phyloP scores from a whole-genome alignment of 352 stramenopile species.

The Phytophthora idaei region DNA sequence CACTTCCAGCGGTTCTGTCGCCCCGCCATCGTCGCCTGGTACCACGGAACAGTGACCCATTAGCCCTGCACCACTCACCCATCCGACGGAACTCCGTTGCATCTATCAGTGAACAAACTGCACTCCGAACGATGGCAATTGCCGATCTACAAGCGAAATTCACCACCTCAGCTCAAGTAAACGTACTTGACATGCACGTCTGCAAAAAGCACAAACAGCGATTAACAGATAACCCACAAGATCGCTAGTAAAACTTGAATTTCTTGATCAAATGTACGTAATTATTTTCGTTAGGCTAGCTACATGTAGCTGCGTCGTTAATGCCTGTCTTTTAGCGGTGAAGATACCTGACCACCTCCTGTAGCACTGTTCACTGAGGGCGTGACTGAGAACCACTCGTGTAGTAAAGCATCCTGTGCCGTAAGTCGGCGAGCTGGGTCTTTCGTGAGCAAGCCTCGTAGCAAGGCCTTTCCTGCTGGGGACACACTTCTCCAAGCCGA shows the following conservation, averaged over 20 bases:
- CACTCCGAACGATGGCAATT: slow-evolving; percentile 31
- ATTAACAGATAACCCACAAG: neutral
- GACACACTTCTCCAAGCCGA: slow-evolving; percentile 64
- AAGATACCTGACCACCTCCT: neutral
- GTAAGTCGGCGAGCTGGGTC: slow-evolving; percentile 80
- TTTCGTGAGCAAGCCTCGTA: slow-evolving; percentile 87
- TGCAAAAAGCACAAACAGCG: slow-evolving; percentile 21
- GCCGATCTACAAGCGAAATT: slow-evolving; percentile 23
- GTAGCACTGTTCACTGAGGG: slow-evolving; percentile 33
- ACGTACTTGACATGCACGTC: slow-evolving; percentile 37
- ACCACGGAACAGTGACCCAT: neutral
- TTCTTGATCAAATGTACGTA: neutral
- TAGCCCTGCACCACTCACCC: neutral
- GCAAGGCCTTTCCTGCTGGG: slow-evolving; percentile 57
- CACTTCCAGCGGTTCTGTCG: slow-evolving; percentile 20
- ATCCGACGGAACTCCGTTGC: slow-evolving; percentile 17
- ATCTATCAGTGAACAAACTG: slow-evolving; percentile 17
- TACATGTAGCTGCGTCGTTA: neutral
- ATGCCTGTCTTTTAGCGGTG: slow-evolving; percentile 16
- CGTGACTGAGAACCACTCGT: slow-evolving; percentile 79
- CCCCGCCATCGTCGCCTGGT: slow-evolving; percentile 21
- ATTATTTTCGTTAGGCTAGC: neutral
- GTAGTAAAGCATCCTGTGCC: slow-evolving; percentile 74
- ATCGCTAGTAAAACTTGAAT: neutral
- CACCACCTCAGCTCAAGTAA: slow-evolving; percentile 3